Percentiles rank a stretch among this genome's conserved stretches.
Conservation (phyloP, 139 green algal genomes). For the Coccomyxa sp. region DNA sequence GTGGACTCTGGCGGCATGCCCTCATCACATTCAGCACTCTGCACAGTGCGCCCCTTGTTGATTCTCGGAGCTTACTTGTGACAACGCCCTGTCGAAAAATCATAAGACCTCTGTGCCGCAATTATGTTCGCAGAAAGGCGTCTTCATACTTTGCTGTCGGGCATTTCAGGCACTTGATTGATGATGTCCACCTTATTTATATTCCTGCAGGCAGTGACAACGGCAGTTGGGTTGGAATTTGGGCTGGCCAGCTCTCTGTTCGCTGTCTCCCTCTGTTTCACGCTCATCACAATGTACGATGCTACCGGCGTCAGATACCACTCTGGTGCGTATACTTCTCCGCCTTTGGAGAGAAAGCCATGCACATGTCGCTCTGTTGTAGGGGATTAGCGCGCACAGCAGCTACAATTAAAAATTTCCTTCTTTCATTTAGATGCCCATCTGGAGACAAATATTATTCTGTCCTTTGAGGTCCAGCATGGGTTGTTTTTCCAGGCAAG, state of each 20-base stretch:
- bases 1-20: slow-evolving; percentile 95
- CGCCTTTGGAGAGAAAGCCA: no score
- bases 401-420: no score
- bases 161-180: background rate
- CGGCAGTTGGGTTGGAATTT: slow-evolving; percentile 77
- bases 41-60: slow-evolving; percentile 48
- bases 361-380: background rate
- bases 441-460: no score
- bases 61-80: background rate
- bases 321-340: slow-evolving; percentile 57
- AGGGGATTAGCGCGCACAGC: background rate
- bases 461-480: background rate
- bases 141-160: background rate
- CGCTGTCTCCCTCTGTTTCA: slow-evolving; percentile 83
- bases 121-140: no score
- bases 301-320: slow-evolving; percentile 91
- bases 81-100: background rate
- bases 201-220: slow-evolving; percentile 72
- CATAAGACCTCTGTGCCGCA: background rate
- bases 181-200: background rate
- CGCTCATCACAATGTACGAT: slow-evolving; percentile 98
- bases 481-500: slow-evolving; percentile 35
- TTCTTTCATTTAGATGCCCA: no score
- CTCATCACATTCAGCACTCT: slow-evolving; percentile 93
- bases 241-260: slow-evolving; percentile 84